Evolutionary conservation across 371 early-diverging fungal genomes (phyloP), one percentile per base, ranked within the genome.

Genomic region (Coemansia sp.): DNA sequence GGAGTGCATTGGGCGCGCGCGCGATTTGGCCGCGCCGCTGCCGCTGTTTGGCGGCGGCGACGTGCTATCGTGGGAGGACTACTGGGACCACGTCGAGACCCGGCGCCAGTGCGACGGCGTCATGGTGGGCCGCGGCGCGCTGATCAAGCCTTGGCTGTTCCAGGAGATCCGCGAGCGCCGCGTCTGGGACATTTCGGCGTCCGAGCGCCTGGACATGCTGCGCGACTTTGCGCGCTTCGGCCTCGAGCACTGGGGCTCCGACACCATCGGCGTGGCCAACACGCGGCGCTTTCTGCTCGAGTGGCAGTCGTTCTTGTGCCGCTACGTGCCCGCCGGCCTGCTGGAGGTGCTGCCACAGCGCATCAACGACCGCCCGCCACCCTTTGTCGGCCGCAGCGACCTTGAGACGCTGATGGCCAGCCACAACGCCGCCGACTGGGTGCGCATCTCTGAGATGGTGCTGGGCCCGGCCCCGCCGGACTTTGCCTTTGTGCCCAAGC

Each of bases 61-160:
- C 79, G 84, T 95, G 5, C 72, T 97, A 34, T 88, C 87, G 58
- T 90, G 84, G 51, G 86, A 91, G 55, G 95, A 96, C 62, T 95
- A 95, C 74, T 88, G 89, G 68, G 77, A 71, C 0, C 83, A 85
- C 38, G 66, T 88, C 63, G 82, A 88, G 59, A 63, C 81, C 12
- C 77, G 81, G 30, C 79, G 84, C 33, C 85, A 91, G 5, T 48
- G 59, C 36, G 92, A 91, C 71, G 97, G 97, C 14, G 79, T 93
- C 30, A 94, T 98, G 96, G 88, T 98, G 59, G 97, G 92, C 3
- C 69, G 87, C 20, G 90, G 92, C 16, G 93, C 93, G 3, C 79
- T 94, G 63, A 92, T 97, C 74, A 98, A 98, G 83, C 99, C 99
- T 7, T 98, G 99, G 99, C 79, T 98, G 4, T 94, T 94, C 78